Evolutionary conservation across 495 filamentous ascomycete species (phyloP), one percentile per base, ranked within the genome.

Genomic region (Aspergillus indologenus): DNA sequence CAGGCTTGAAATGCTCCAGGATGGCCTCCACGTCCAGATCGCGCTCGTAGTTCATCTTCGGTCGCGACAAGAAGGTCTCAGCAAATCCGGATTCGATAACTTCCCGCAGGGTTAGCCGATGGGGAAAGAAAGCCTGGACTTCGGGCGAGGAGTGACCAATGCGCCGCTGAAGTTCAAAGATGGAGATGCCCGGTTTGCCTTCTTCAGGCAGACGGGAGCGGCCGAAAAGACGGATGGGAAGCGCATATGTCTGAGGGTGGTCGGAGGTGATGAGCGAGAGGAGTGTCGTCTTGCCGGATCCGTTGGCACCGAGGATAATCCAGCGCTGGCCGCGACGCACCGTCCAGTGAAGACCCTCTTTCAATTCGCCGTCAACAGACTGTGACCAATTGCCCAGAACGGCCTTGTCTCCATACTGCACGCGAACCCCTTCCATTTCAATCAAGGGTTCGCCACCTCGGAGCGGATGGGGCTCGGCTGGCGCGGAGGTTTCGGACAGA

Each of bases 91-190:
- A 90, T 65, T 92, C 90, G 2, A 98, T 65, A 0, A 88, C 82
- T 53, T 87, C 83, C 8, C 90, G 84, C 19, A 97, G 72, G 1
- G 85, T 88, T 51, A 97, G 79, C 31, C 83, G 79, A 46, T 85
- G 85, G 2, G 94, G 94, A 75, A 97, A 96, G 76, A 96, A 90
- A 48, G 88, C 85, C 61, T 97, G 92, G 20, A 97, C 89, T 68
- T 98, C 94, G 0, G 94, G 95, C 47, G 89, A 92, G 2, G 91
- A 91, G 65, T 97, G 91, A 18, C 94, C 94, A 53, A 98, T 87
- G 18, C 91, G 87, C 1, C 85, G 80, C 67, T 98, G 93, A 42
- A 98, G 85, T 52, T 96, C 92, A 73, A 95, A 96, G 56, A 96
- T 85, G 4, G 91, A 94, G 24, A 96, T 84, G 0, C 90, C 92